Percentiles rank a stretch among this genome's conserved stretches.
Evolutionary conservation across 345 rosid genomes (phyloP).

Genomic region (Sonneratia caseolaris): DNA sequence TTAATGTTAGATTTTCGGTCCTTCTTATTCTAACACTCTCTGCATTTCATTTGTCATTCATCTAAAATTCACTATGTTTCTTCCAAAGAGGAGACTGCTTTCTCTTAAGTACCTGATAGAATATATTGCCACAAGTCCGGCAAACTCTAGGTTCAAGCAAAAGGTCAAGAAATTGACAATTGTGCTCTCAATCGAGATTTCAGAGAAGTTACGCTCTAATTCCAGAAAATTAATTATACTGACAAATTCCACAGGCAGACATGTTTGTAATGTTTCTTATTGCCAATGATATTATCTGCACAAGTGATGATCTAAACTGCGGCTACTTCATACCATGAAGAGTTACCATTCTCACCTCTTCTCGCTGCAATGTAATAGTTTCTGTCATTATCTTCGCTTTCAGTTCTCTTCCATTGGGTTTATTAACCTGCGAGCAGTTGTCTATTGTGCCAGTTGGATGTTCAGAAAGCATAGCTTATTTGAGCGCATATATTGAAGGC

Average conservation of each 20-base stretch:
- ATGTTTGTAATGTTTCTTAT: not conserved
- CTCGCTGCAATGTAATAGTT: not conserved
- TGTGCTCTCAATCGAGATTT: not conserved
- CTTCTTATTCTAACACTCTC: not conserved
- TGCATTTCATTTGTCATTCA: not conserved
- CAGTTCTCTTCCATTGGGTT: not conserved
- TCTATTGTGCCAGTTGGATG: not conserved
- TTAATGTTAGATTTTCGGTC: not conserved
- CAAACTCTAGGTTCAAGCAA: not conserved
- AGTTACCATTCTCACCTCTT: not conserved
- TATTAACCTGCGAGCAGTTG: not conserved
- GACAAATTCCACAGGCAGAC: not conserved
- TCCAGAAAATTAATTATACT: not conserved
- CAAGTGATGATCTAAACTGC: not conserved
- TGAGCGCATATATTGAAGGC: not conserved
- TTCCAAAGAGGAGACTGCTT: not conserved
- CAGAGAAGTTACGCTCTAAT: not conserved
- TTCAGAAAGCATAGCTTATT: not conserved
- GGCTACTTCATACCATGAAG: not conserved
- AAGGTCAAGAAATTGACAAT: not conserved
- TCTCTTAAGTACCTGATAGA: not conserved
- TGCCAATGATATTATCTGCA: not conserved
- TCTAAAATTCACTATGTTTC: not conserved
- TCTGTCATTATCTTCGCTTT: not conserved
- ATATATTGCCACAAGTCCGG: not conserved